These are phyloP conservation scores for Davidsoniella australis DNA, from an alignment of 2,329 filamentous ascomycete species.

Conservation along the genomic window DNA sequence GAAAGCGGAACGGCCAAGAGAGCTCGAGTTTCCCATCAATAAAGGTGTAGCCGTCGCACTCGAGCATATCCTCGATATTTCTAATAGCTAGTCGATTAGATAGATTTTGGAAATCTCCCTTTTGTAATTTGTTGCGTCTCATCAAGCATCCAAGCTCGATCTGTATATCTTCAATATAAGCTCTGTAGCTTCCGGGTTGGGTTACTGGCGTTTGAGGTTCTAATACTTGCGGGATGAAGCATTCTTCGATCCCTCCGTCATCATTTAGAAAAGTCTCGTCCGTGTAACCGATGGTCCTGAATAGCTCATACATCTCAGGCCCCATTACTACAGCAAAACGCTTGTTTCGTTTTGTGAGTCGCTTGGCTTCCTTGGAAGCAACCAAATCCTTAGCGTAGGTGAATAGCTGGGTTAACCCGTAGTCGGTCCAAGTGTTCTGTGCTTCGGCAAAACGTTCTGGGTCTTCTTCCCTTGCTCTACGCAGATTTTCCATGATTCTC, in stretches of 20 bases:
- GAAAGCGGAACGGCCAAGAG: conserved; percentile 14
- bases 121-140: conserved; percentile 17
- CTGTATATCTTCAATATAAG: conserved; percentile 32
- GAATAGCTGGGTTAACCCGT: conserved; percentile 29
- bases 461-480: conserved; percentile 25
- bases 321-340: conserved; percentile 37
- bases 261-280: conserved; percentile 24
- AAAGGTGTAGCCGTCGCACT: conserved; percentile 19
- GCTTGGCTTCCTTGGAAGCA: conserved; percentile 23
- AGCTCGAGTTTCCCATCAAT: conserved; percentile 10
- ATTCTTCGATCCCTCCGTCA: conserved; percentile 23
- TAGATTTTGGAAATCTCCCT: conserved; percentile 19
- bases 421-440: conserved; percentile 23
- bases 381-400: conserved; percentile 35
- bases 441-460: conserved; percentile 30
- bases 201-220: conserved; percentile 17
- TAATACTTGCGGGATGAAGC: conserved; percentile 22
- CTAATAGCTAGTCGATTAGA: conserved; percentile 15
- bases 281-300: conserved; percentile 31
- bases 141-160: conserved; percentile 30
- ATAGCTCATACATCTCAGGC: conserved; percentile 30
- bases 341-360: conserved; percentile 39
- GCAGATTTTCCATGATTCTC: conserved; percentile 26
- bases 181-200: conserved; percentile 25
- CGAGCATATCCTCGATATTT: conserved; percentile 17